Evolutionary conservation across 441 rosid genomes (phyloP).

Genomic region (Metrosideros polymorpha): DNA sequence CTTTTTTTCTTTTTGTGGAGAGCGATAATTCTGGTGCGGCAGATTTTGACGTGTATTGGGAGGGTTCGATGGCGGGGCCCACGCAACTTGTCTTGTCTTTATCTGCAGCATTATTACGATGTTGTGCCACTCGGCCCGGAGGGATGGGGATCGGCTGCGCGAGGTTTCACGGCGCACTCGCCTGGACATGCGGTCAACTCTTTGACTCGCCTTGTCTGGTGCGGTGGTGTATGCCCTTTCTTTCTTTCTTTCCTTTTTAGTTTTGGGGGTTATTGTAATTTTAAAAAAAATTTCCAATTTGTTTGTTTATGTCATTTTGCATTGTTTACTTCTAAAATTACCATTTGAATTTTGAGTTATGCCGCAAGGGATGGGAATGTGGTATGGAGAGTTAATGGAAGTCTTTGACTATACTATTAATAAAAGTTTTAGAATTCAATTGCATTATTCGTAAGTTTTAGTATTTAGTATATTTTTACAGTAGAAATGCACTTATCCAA

Average conservation of each 20-base stretch:
- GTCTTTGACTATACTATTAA: not conserved
- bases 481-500: not conserved
- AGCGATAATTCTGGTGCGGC: not conserved
- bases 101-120: not conserved
- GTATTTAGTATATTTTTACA: not conserved
- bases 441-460: not conserved
- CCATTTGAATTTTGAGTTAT: not conserved
- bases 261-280: not conserved
- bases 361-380: fast-evolving
- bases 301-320: not conserved
- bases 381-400: not conserved
- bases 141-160: not conserved
- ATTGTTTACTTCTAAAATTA: not conserved
- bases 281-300: not conserved
- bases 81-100: not conserved
- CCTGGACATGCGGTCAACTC: not conserved
- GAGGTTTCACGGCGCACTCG: not conserved
- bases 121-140: not conserved
- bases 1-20: not conserved
- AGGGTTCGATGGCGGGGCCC: not conserved
- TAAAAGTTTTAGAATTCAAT: not conserved
- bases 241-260: not conserved
- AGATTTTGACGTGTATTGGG: not conserved
- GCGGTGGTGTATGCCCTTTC: not conserved
- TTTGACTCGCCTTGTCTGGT: not conserved